These are phyloP conservation scores for Solanum ahanhuiri DNA, from an alignment of 257 asterid genomes.

Conservation along the genomic window DNA sequence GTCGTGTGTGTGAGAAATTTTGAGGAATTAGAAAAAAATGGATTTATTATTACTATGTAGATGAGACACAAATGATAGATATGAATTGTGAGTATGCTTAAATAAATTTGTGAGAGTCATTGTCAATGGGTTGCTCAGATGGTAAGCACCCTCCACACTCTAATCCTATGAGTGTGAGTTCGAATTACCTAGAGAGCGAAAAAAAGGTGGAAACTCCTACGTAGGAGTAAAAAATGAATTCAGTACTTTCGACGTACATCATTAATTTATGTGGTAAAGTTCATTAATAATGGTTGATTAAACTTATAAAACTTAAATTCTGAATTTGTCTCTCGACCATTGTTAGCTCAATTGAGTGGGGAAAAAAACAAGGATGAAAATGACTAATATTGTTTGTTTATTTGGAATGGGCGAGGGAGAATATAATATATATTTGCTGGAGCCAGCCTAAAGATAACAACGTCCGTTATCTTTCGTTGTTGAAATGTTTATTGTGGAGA, in stretches of 20 bases:
- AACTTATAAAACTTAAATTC: background rate
- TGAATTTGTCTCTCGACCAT: background rate
- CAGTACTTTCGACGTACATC: background rate
- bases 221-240: background rate
- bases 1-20: background rate
- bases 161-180: background rate
- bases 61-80: background rate
- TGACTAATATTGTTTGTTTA: background rate
- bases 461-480: background rate
- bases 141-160: background rate
- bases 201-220: background rate
- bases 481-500: background rate
- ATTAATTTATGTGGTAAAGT: background rate
- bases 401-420: background rate
- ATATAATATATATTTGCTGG: background rate
- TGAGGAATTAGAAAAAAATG: background rate
- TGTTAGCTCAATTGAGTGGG: background rate
- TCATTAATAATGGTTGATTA: background rate
- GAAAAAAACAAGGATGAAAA: background rate
- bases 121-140: background rate
- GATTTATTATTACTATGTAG: background rate
- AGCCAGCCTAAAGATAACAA: background rate
- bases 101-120: background rate
- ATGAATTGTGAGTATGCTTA: background rate
- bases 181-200: background rate